Percentiles rank a stretch among this genome's conserved stretches.
phyloP scores from a whole-genome alignment of 805 yeast species.

The Hermanozyma aechmeae region DNA sequence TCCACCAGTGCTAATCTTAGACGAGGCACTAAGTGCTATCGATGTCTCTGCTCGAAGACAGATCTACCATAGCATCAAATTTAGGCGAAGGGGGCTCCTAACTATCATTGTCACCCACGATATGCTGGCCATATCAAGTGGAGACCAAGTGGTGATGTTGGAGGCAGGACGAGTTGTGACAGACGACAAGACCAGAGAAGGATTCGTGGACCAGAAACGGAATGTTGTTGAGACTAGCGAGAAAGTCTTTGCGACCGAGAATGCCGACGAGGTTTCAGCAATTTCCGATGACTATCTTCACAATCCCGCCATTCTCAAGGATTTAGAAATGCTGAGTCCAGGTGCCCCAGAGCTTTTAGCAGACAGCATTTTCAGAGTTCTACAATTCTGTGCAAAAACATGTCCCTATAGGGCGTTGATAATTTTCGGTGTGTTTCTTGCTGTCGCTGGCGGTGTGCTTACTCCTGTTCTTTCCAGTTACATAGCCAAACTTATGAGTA shows the following conservation, averaged over 20 bases:
- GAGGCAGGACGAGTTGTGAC: slow-evolving; percentile 39
- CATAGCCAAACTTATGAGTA: slow-evolving; percentile 40
- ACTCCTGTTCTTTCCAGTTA: slow-evolving; percentile 76
- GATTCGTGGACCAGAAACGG: too few species aligned
- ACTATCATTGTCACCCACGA: slow-evolving; percentile 83
- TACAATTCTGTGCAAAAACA: slow-evolving; percentile 17
- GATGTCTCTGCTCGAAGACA: slow-evolving; percentile 42
- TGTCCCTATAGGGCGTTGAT: too few species aligned
- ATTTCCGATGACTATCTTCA: slow-evolving; percentile 12
- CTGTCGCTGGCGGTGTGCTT: slow-evolving; percentile 50
- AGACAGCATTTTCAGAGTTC: too few species aligned
- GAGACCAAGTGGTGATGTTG: slow-evolving; percentile 54
- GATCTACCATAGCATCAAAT: slow-evolving; percentile 42
- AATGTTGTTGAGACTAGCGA: too few species aligned
- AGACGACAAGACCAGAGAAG: background rate
- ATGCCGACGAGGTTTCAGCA: too few species aligned
- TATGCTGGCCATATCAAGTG: slow-evolving; percentile 39
- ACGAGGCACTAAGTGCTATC: slow-evolving; percentile 80
- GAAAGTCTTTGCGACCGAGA: too few species aligned
- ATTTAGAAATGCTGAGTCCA: slow-evolving; percentile 14
- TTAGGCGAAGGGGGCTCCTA: slow-evolving; percentile 59
- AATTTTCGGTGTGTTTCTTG: slow-evolving; percentile 41
- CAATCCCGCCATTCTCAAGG: slow-evolving; percentile 15
- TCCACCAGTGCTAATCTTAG: slow-evolving; percentile 69
- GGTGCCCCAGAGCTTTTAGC: too few species aligned